Evolutionary conservation across 2,329 filamentous ascomycete genomes (phyloP).

Genomic region (Fusarium sp.): DNA sequence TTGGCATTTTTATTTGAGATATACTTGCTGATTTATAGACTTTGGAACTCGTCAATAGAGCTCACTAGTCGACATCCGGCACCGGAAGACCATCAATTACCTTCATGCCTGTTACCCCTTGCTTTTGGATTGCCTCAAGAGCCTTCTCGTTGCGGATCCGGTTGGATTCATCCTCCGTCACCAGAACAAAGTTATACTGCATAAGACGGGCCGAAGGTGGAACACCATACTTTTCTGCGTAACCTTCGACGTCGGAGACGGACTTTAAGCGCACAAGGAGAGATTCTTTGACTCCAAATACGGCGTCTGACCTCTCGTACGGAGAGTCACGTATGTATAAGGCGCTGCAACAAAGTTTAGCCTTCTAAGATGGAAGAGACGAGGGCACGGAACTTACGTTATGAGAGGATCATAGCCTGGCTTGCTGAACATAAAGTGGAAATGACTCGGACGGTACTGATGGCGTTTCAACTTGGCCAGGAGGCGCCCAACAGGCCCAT

Average conservation of each 20-base stretch:
- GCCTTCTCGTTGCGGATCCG: constrained; percentile 21
- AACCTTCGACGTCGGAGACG: constrained; percentile 14
- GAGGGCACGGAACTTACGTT: constrained; percentile 5
- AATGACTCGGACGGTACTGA: constrained; percentile 80
- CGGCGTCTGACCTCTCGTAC: constrained; percentile 85
- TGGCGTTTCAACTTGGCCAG: constrained; percentile 74
- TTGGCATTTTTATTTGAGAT: too few relatives aligned
- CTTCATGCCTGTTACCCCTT: constrained; percentile 7
- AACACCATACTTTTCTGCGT: constrained; percentile 14
- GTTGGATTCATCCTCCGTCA: constrained; percentile 13
- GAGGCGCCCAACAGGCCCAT: constrained; percentile 84
- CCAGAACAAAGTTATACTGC: constrained; percentile 24
- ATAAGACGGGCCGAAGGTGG: constrained; percentile 1
- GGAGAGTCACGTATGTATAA: constrained; percentile 82
- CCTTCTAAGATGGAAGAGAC: constrained; percentile 54
- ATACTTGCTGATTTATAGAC: neutral
- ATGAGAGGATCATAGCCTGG: constrained; percentile 22
- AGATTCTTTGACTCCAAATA: constrained; percentile 85
- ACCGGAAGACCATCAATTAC: neutral
- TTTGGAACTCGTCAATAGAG: neutral
- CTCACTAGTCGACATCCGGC: neutral
- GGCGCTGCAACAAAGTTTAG: constrained; percentile 52
- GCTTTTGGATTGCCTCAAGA: constrained; percentile 23
- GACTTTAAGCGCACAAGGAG: constrained; percentile 73
- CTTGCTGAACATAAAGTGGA: constrained; percentile 89